Base-by-base conservation (phyloP, 106 monocot species). In the Dendrobium officinale region DNA sequence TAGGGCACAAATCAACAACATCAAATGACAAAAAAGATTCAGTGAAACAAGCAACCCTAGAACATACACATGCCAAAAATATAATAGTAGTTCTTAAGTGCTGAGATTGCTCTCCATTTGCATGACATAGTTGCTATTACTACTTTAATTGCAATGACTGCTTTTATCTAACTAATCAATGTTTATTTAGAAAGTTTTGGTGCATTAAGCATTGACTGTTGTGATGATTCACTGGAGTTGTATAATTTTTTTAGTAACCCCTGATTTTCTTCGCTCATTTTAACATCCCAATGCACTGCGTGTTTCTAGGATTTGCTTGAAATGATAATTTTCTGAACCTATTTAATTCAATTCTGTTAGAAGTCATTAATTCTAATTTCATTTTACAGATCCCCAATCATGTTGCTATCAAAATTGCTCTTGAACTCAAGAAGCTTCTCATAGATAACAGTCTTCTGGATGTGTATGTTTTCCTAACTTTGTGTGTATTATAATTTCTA, bases 381-480 rank as follows among this genome's bases (percentile, higher is more conserved):
- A 37, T 78, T 56, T 85, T 86, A 72, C 87, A 98, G 98, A 98
- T 98, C 59, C 98, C 98, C 55, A 98, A 98, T 89, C 98, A 98
- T 85, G 91, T 98, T 59, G 98, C 98, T 43, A 87, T 98, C 48
- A 98, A 98, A 85, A 95, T 98, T 87, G 95, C 98, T 54, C 89
- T 98, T 56, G 98, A 98, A 77, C 95, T 98, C 24, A 98, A 98
- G 79, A 98, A 95, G 88, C 83, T 98, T 79, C 95, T 98, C 40
- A 86, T 98, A 67, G 98, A 98, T 87, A 98, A 98, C 91, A 98
- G 98, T 77, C 98, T 98, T 75, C 95, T 98, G 77, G 98, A 98
- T 87, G 98, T 98, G 98, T 98, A 98, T 43, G 94, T 75, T 82
- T 45, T 77, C 42, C n/a, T 16, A 70, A 70, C 31, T 67, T 37